Evolutionary conservation across 768 basidiomycete genomes (phyloP).

Genomic region (Amyloporia xantha): DNA sequence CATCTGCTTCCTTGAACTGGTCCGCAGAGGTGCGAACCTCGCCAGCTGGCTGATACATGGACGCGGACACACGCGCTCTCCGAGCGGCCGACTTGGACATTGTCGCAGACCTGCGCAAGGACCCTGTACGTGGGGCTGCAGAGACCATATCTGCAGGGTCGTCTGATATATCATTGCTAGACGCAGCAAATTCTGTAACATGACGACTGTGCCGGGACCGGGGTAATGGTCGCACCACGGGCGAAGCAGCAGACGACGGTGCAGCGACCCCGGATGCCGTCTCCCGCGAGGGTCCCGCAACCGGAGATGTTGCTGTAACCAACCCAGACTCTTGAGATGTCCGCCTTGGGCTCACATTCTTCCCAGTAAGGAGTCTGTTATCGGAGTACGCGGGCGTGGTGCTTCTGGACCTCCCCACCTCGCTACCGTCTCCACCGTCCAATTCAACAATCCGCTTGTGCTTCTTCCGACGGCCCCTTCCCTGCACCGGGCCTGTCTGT

Average conservation of each 20-base stretch:
- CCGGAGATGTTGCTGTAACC: constrained; percentile 2
- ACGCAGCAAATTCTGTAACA: constrained; percentile 40
- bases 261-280: constrained; percentile 9
- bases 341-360: constrained; percentile 16
- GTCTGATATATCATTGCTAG: constrained; percentile 13
- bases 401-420: constrained; percentile 20
- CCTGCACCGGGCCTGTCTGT: constrained; percentile 31
- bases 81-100: constrained; percentile 37
- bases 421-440: constrained; percentile 42
- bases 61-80: constrained; percentile 50
- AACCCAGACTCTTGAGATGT: constrained; percentile 3
- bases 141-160: constrained; percentile 5
- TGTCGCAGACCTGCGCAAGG: constrained; percentile 20
- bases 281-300: neutral
- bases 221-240: constrained; percentile 13
- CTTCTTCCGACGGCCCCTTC: constrained; percentile 51
- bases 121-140: constrained; percentile 5
- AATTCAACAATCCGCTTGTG: constrained; percentile 76
- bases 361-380: constrained; percentile 4
- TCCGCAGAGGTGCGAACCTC: constrained; percentile 14
- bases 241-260: constrained; percentile 19
- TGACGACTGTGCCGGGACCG: constrained; percentile 39
- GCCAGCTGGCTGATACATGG: constrained; percentile 50
- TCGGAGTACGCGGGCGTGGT: constrained; percentile 9
- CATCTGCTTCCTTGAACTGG: constrained; percentile 51